These are phyloP conservation scores for Pyrenophora teres DNA, from an alignment of 2,329 filamentous ascomycete species.

Conservation along the genomic window DNA sequence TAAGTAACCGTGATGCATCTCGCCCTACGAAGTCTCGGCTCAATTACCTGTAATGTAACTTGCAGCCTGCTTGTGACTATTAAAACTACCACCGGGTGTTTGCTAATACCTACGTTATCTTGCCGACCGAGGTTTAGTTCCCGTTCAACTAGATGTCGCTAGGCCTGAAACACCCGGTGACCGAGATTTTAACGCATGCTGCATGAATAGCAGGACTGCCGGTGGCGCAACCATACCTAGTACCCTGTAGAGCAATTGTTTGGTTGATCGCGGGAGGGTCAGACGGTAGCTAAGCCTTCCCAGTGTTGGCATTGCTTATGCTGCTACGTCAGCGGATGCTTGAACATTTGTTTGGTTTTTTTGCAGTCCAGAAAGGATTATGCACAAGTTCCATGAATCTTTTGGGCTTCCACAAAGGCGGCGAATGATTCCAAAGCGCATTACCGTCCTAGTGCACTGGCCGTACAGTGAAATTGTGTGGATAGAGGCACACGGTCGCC, in stretches of 20 bases:
- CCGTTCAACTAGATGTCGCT: background rate
- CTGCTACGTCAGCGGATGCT: background rate
- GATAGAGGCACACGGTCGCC: background rate
- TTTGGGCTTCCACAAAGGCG: background rate
- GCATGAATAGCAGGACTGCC: background rate
- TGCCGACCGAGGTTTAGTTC: slow-evolving; percentile 1
- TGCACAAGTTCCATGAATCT: background rate
- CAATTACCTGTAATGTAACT: slow-evolving; percentile 4
- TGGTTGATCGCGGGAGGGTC: background rate
- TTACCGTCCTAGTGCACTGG: background rate
- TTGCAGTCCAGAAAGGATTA: background rate
- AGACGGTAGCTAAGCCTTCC: slow-evolving; percentile 3
- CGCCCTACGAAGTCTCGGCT: slow-evolving; percentile 5
- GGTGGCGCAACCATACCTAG: slow-evolving; percentile 1
- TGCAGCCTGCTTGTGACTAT: background rate
- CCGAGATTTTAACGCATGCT: slow-evolving; percentile 10
- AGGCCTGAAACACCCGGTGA: slow-evolving; percentile 11
- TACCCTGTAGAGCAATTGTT: slow-evolving; percentile 2
- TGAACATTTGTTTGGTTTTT: background rate
- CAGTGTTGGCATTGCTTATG: slow-evolving; percentile 9
- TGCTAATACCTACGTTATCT: slow-evolving; percentile 1
- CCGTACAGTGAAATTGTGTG: background rate
- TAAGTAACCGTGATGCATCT: slow-evolving; percentile 3
- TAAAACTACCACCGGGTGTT: slow-evolving; percentile 13
- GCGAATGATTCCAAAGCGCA: background rate